Evolutionary conservation across 495 filamentous ascomycete species (phyloP).

Genomic region (Diplogelasinospora grovesii): DNA sequence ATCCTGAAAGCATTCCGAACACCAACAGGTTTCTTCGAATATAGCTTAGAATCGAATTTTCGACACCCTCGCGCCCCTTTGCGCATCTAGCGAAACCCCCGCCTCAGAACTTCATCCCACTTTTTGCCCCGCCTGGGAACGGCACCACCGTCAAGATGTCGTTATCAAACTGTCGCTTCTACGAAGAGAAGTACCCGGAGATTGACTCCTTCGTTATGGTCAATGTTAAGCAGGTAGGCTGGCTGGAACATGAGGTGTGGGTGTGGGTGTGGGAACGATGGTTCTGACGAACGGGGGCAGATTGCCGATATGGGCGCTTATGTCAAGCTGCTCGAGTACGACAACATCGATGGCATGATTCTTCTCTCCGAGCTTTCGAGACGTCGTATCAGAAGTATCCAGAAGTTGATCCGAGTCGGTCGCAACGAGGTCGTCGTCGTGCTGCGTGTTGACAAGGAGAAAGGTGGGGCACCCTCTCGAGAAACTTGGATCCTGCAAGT

Average conservation of each 20-base stretch:
- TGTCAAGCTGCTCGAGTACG: constrained; percentile 98
- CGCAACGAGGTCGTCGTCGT: constrained; percentile 98
- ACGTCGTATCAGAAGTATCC: constrained; percentile 94
- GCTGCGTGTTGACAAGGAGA: constrained; percentile 96
- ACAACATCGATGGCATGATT: constrained; percentile 99
- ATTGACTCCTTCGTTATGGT: constrained; percentile 99
- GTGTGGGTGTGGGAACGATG: background rate
- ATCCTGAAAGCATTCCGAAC: too few species aligned
- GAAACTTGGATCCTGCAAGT: constrained; percentile 6
- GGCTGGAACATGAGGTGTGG: too few species aligned
- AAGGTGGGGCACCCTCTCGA: constrained; percentile 49
- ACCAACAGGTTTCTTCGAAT: too few species aligned
- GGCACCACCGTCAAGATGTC: constrained; percentile 61
- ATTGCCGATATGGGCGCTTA: constrained; percentile 99
- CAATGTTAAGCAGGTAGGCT: constrained; percentile 82
- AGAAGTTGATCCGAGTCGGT: constrained; percentile 96
- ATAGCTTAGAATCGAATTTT: too few species aligned
- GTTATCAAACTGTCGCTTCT: constrained; percentile 96
- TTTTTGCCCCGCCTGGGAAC: constrained; percentile 21
- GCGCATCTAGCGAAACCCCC: constrained; percentile 12
- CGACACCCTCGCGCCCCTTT: background rate
- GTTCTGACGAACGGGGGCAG: constrained; percentile 37
- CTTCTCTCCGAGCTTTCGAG: constrained; percentile 91
- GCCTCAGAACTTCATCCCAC: constrained; percentile 4
- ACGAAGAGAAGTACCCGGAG: constrained; percentile 87